Conservation (phyloP, 768 basidiomycete genomes). For the Boletus vinaceobasis region DNA sequence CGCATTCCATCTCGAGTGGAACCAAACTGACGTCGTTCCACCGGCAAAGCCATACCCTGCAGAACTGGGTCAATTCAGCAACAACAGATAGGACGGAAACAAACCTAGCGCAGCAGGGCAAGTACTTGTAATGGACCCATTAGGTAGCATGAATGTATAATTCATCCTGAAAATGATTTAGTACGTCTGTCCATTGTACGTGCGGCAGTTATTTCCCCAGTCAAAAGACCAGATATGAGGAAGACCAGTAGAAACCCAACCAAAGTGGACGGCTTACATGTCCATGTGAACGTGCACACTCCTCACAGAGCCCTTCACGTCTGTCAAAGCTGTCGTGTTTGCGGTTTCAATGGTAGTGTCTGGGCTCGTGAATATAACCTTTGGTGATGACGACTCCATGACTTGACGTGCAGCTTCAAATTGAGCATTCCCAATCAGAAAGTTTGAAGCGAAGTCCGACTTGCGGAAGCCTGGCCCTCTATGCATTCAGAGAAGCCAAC, state of each 20-base stretch:
- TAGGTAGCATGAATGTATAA: constrained; percentile 59
- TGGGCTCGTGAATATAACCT: constrained; percentile 13
- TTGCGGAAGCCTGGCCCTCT: constrained; percentile 75
- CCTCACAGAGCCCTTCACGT: constrained; percentile 58
- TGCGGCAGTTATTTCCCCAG: background rate
- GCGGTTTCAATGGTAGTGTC: constrained; percentile 18
- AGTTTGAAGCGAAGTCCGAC: constrained; percentile 75
- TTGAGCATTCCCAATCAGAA: constrained; percentile 66
- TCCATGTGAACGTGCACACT: constrained; percentile 69
- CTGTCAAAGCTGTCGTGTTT: constrained; percentile 31
- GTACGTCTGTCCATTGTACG: background rate
- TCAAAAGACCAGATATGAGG: background rate
- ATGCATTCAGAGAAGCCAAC: background rate
- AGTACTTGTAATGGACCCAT: constrained; percentile 65
- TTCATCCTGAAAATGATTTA: constrained; percentile 44
- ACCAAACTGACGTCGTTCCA: constrained; percentile 67
- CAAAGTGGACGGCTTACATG: constrained; percentile 47
- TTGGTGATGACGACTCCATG: constrained; percentile 41
- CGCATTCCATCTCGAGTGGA: background rate
- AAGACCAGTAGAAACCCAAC: background rate
- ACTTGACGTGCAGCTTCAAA: constrained; percentile 65
- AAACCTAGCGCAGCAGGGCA: constrained; percentile 78
- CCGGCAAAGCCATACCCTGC: constrained; percentile 74
- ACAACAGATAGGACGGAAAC: constrained; percentile 17
- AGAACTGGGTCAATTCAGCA: background rate